Conservation (phyloP, 1,139 yeast species). For the Blastobotrys proliferans region DNA sequence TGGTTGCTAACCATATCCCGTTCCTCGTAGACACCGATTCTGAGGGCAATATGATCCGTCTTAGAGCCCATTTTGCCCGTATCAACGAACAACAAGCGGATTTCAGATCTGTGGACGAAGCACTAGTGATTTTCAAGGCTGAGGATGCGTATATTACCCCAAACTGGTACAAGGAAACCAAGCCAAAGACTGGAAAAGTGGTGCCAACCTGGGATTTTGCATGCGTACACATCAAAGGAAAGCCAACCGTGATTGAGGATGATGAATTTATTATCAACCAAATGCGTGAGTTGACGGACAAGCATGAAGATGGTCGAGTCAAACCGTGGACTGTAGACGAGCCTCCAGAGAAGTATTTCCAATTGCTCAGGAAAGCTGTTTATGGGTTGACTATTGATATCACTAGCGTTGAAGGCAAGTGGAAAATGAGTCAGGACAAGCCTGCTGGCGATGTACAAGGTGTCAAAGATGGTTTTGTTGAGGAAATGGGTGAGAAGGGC, state of each 20-base stretch:
- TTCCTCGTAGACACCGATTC: constrained; percentile 42
- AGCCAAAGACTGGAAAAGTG: constrained; percentile 50
- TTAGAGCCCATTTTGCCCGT: constrained; percentile 57
- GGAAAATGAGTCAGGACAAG: constrained; percentile 58
- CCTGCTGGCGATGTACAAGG: constrained; percentile 47
- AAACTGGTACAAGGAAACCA: constrained; percentile 55
- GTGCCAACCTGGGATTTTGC: constrained; percentile 77
- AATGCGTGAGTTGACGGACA: constrained; percentile 45
- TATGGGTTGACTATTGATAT: constrained; percentile 58
- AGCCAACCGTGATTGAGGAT: constrained; percentile 40
- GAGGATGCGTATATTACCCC: constrained; percentile 57
- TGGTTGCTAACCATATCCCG: constrained; percentile 56
- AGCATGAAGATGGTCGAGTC: constrained; percentile 41
- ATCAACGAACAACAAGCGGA: constrained; percentile 51
- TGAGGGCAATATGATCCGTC: constrained; percentile 35
- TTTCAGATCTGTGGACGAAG: constrained; percentile 35
- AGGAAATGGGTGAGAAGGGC: too few species aligned
- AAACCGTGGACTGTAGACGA: constrained; percentile 55
- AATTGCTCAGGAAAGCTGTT: constrained; percentile 49
- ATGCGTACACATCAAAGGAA: constrained; percentile 57
- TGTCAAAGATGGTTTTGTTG: constrained; percentile 48
- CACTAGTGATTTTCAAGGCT: constrained; percentile 52
- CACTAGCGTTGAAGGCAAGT: constrained; percentile 49
- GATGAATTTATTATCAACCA: constrained; percentile 46
- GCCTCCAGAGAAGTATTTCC: constrained; percentile 52